phyloP scores from a whole-genome alignment of 768 basidiomycete genomes.

The Auricularia cornea region DNA sequence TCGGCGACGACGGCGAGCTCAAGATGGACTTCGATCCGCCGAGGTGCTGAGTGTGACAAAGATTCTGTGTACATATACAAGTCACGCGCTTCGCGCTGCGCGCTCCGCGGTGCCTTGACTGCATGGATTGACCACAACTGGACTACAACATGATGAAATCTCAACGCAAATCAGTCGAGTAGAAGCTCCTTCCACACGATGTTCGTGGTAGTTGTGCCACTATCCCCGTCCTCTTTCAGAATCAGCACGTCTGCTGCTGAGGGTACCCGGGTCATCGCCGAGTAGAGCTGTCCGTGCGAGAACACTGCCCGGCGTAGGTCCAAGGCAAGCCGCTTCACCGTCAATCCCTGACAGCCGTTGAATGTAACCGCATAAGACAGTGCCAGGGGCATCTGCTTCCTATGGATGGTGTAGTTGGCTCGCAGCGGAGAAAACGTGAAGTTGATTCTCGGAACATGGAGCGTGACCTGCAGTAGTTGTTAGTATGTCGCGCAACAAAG shows the following conservation, averaged over 20 bases:
- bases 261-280: slow-evolving; percentile 1
- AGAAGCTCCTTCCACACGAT: background rate
- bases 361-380: slow-evolving; percentile 6
- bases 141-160: too few species aligned
- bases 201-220: background rate
- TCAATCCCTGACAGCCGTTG: slow-evolving; percentile 10
- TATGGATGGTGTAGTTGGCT: background rate
- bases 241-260: background rate
- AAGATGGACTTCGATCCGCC: slow-evolving; percentile 8
- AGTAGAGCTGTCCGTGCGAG: slow-evolving; percentile 24
- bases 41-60: slow-evolving; percentile 1
- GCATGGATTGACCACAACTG: too few species aligned
- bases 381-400: slow-evolving; percentile 4
- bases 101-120: too few species aligned
- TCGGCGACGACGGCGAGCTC: slow-evolving; percentile 2
- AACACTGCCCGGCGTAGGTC: slow-evolving; percentile 32
- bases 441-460: slow-evolving; percentile 1
- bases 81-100: too few species aligned
- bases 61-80: too few species aligned
- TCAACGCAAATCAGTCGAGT: too few species aligned
- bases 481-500: background rate
- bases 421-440: background rate
- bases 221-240: background rate
- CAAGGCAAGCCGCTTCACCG: slow-evolving; percentile 23
- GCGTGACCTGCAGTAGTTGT: background rate